Percentiles rank a stretch among this genome's conserved stretches.
Conservation (phyloP, 768 basidiomycete species). For the Tylopilus plumbeoviolaceoides region DNA sequence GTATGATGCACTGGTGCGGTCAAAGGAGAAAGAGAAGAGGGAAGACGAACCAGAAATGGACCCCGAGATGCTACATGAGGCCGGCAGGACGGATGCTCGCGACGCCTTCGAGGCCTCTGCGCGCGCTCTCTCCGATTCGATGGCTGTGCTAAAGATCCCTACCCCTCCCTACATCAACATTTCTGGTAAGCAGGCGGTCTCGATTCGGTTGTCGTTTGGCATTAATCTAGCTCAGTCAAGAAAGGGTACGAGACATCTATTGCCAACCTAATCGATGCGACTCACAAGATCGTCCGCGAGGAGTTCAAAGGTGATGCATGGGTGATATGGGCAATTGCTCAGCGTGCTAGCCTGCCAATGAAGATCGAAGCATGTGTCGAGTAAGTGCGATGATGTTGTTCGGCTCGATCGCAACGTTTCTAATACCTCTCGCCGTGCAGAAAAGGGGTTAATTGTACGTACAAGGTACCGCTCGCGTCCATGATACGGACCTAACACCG, state of each 20-base stretch:
- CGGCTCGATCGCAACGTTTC: background rate
- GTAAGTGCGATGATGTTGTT: background rate
- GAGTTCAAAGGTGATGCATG: slow-evolving; percentile 6
- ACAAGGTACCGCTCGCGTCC: background rate
- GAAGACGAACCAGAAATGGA: background rate
- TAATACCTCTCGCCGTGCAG: background rate
- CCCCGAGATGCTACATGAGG: background rate
- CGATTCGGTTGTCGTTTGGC: background rate
- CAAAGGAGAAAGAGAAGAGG: background rate
- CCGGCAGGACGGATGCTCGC: background rate
- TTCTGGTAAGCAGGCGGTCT: background rate
- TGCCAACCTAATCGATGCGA: background rate
- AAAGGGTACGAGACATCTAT: background rate
- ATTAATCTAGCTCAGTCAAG: background rate
- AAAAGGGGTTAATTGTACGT: slow-evolving; percentile 4
- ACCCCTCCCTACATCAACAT: background rate
- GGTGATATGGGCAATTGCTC: slow-evolving; percentile 5
- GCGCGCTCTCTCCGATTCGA: background rate
- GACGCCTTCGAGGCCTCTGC: background rate
- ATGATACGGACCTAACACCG: background rate
- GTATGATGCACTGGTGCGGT: slow-evolving; percentile 2
- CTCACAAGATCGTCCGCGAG: background rate
- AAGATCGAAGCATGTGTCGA: slow-evolving; percentile 8
- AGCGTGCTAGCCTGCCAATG: background rate
- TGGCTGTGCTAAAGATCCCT: background rate